Base-by-base conservation (phyloP, 2,329 filamentous ascomycete species). In the Bipolaris zeicola region DNA sequence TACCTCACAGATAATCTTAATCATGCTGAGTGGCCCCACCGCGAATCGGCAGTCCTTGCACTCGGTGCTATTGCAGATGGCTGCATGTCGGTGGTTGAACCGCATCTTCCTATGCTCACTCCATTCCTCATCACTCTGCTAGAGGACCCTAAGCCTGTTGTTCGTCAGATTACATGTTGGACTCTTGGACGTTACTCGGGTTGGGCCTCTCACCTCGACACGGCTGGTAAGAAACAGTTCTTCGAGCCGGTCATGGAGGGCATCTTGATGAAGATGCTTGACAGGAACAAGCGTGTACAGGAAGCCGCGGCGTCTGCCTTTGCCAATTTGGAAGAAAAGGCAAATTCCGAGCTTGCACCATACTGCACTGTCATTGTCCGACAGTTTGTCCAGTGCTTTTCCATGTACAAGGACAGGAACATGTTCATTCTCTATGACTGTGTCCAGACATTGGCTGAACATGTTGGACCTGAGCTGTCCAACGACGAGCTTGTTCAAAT, bases 361-460 rank as follows among this genome's bases (percentile, higher is more conserved):
- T 99, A 97, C 78, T 93, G 91, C 68, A 85, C 89, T 26, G 91
- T 93, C 24, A 98, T 99, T 68, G 86, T 98, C 50, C 89, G 88
- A 60, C 95, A 98, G 74, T 98, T 94, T 70, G 92, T 97, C 50
- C 83, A 85, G 58, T 99, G 95, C 77, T 99, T 99, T 77, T 85
- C 83, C 50, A 92, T 90, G 77, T 99, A 98, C 85, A 98, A 99
- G 83, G 94, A 98, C 77, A 89, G 92, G 70, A 99, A 99, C 80
- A 97, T 98, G 87, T 97, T 96, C 80, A 96, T 98, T 52, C 85
- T 99, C 33, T 99, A 99, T 79, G 95, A 99, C 78, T 98, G 95
- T 76, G 91, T 99, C 33, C 95, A 99, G 79, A 99, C 95, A 0
- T 82, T 99, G 55, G 95, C 95, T 3, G 95, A 99, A 76, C 89